phyloP scores from a whole-genome alignment of 352 stramenopile genomes.

The Phytophthora megakarya region DNA sequence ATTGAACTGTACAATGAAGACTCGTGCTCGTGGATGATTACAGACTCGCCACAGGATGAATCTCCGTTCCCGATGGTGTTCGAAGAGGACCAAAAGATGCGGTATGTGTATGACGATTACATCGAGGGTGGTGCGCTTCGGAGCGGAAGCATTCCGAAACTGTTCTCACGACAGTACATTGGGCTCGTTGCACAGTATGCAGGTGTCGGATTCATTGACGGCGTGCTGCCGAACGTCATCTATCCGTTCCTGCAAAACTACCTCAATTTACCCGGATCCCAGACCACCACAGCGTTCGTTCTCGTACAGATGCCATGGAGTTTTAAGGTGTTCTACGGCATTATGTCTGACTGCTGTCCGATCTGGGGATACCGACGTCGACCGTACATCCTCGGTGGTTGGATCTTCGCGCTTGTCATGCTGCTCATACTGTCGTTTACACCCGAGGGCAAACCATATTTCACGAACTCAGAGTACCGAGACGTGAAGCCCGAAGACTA shows the following conservation, averaged over 20 bases:
- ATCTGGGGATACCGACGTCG: slow-evolving; percentile 57
- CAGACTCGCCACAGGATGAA: slow-evolving; percentile 34
- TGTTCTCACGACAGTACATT: slow-evolving; percentile 49
- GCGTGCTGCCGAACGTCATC: slow-evolving; percentile 51
- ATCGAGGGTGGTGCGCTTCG: slow-evolving; percentile 46
- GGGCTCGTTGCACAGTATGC: slow-evolving; percentile 62
- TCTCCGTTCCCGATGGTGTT: slow-evolving; percentile 39
- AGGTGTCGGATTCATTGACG: slow-evolving; percentile 54
- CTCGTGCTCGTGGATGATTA: slow-evolving; percentile 40
- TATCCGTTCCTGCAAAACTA: slow-evolving; percentile 66
- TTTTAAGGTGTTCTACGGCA: slow-evolving; percentile 67
- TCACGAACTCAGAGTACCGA: slow-evolving; percentile 38
- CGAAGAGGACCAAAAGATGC: slow-evolving; percentile 47
- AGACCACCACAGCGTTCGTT: slow-evolving; percentile 48
- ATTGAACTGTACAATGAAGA: slow-evolving; percentile 36
- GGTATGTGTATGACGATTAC: slow-evolving; percentile 47
- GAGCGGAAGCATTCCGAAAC: slow-evolving; percentile 37
- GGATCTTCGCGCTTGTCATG: slow-evolving; percentile 42
- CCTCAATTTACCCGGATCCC: slow-evolving; percentile 52
- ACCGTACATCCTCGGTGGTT: slow-evolving; percentile 61
- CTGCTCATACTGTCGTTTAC: slow-evolving; percentile 48
- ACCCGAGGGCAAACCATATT: slow-evolving; percentile 48
- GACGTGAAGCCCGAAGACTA: slow-evolving; percentile 51
- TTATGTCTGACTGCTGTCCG: slow-evolving; percentile 65
- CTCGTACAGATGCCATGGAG: slow-evolving; percentile 65